Base-by-base conservation (phyloP, 2,329 filamentous ascomycete species). In the Ceratocystis diversiconidia region DNA sequence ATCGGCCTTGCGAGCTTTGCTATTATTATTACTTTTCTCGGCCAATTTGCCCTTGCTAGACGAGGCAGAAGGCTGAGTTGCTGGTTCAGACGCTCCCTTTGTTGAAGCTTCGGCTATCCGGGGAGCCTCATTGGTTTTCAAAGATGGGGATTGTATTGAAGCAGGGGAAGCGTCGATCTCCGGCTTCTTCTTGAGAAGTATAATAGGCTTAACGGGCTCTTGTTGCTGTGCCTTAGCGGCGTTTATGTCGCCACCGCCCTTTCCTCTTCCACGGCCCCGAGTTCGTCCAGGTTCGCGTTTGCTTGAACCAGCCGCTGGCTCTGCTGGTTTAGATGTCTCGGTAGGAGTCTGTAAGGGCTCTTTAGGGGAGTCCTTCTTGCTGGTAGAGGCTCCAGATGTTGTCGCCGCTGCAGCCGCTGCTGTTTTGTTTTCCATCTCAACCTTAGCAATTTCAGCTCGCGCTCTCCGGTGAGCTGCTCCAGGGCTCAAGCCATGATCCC, bases 401-500 rank as follows among this genome's bases (percentile, higher is more conserved):
- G 36, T 12, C 12, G 36, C 36, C 12, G 12, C 36, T 41, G 10
- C 36, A 12, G 36, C 36, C 10, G 36, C 66, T 65, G 59, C 36
- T 52, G 72, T 41, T 69, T 80, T 82, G 12, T 73, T 68, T 52
- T 79, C 77, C 10, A 76, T 73, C 22, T 85, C 82, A 1, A 80
- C 78, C 72, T 84, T 84, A 12, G 80, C 79, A 62, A 80, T 80
- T 69, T 84, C 80, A 67, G 82, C 80, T 6, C 83, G 80, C 17
- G 82, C 82, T 71, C 81, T 80, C 66, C 85, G 78, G 72, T 85
- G 82, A 15, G 84, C 82, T 70, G 81, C 83, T 46, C 83, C 83
- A 10, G 83, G 82, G 67, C 82, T 85, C 0, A 88, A 78, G 22
- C 85, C 85, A 19, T 87, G 77, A 68, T 88, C 85, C 43, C 85